Percentiles rank a stretch among this genome's conserved stretches.
phyloP scores from a whole-genome alignment of 805 yeast genomes.

The Ogataea haglerorum region DNA sequence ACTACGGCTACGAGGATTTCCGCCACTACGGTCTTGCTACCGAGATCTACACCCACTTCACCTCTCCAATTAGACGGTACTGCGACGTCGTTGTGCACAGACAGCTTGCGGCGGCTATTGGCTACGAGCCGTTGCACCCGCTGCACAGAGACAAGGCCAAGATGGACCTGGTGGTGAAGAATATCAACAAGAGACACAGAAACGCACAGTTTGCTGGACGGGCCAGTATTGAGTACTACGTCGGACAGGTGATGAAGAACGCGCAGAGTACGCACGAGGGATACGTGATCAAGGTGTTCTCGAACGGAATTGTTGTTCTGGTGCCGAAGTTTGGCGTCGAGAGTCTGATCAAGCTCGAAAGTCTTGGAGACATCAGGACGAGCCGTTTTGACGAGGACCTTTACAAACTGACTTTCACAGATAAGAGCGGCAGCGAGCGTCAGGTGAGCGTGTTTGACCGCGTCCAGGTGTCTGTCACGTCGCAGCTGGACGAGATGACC shows the following conservation, averaged over 20 bases:
- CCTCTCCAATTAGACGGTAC: conserved; percentile 96
- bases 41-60: conserved; percentile 96
- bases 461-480: conserved; percentile 77
- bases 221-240: conserved; percentile 95
- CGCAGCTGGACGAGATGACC: conserved; percentile 78
- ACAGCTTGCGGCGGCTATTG: conserved; percentile 97
- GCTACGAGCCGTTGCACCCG: conserved; percentile 78
- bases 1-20: conserved; percentile 85
- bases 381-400: conserved; percentile 74
- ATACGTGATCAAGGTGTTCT: conserved; percentile 85
- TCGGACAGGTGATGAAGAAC: conserved; percentile 94
- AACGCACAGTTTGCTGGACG: conserved; percentile 99
- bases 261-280: conserved; percentile 82
- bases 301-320: conserved; percentile 90
- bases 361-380: conserved; percentile 59
- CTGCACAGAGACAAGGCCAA: conserved; percentile 83
- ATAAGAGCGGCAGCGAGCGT: conserved; percentile 39
- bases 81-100: conserved; percentile 98
- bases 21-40: conserved; percentile 97
- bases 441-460: conserved; percentile 68
- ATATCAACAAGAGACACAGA: conserved; percentile 90
- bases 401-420: conserved; percentile 60
- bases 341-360: conserved; percentile 81
- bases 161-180: conserved; percentile 84
- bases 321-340: conserved; percentile 97